Percentiles rank a stretch among this genome's conserved stretches.
These are phyloP conservation scores for Hirsutella rhossiliensis DNA, from an alignment of 2,329 filamentous ascomycete genomes.

Conservation along the genomic window DNA sequence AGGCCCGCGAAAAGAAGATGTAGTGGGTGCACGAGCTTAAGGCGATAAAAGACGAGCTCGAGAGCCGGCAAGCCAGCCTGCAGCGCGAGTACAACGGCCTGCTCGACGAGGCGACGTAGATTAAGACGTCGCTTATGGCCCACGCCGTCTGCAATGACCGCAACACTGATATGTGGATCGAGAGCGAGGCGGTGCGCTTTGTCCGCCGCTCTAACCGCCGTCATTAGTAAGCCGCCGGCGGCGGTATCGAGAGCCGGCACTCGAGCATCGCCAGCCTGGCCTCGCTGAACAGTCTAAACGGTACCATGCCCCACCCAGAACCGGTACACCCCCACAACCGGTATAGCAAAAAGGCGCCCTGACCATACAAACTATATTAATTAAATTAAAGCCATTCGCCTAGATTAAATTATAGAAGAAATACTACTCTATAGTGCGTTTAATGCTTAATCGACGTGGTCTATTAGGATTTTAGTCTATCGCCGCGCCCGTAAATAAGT, in stretches of 20 bases:
- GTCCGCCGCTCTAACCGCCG: constrained; percentile 17
- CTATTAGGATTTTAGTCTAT: too few species aligned
- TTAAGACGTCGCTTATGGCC: constrained; percentile 39
- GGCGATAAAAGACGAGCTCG: constrained; percentile 29
- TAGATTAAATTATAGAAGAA: too few species aligned
- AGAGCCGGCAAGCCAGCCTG: constrained; percentile 29
- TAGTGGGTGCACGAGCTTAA: constrained; percentile 38
- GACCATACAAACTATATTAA: too few species aligned
- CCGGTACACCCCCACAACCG: too few species aligned
- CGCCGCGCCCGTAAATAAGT: too few species aligned
- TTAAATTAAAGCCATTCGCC: too few species aligned
- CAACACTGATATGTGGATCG: constrained; percentile 41
- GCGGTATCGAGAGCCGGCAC: not conserved
- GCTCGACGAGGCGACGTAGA: constrained; percentile 29
- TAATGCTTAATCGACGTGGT: too few species aligned
- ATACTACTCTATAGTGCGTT: too few species aligned
- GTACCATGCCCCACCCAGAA: too few species aligned
- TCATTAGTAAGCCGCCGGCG: not conserved
- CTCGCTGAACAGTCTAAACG: not conserved
- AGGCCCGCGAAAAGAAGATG: constrained; percentile 59
- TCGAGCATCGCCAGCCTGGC: constrained; percentile 3
- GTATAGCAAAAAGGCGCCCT: too few species aligned
- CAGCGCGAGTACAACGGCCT: constrained; percentile 30
- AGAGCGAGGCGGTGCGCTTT: constrained; percentile 37
- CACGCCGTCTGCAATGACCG: constrained; percentile 39